Percentiles rank a stretch among this genome's conserved stretches.
Evolutionary conservation across 2,329 filamentous ascomycete genomes (phyloP).

Genomic region (Pseudofabraea citricarpa): DNA sequence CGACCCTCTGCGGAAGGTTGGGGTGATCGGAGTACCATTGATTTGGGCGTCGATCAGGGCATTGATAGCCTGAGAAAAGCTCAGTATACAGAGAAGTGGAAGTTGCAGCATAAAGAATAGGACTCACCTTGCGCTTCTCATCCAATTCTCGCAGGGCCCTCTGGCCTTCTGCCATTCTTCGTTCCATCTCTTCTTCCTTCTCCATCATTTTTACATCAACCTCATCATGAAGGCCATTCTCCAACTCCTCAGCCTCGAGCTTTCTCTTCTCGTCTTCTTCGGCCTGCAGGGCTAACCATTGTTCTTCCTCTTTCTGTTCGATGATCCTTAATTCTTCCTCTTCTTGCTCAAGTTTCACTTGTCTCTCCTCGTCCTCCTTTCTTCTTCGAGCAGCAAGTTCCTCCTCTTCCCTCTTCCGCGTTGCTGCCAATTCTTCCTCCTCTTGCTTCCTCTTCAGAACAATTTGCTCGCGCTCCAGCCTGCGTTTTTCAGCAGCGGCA

Average conservation of each 20-base stretch:
- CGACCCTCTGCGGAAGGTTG: slow-evolving; percentile 15
- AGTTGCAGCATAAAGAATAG: neutral
- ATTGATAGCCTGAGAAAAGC: slow-evolving; percentile 18
- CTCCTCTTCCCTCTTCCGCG: slow-evolving; percentile 6
- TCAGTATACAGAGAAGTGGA: neutral
- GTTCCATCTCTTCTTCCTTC: slow-evolving; percentile 24
- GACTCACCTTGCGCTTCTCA: slow-evolving; percentile 19
- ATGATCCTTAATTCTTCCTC: slow-evolving; percentile 8
- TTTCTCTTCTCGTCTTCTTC: slow-evolving; percentile 17
- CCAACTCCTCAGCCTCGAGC: slow-evolving; percentile 12
- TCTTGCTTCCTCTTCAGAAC: slow-evolving; percentile 4
- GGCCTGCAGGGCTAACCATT: slow-evolving; percentile 10
- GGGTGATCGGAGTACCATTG: slow-evolving; percentile 18
- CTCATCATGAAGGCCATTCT: slow-evolving; percentile 12
- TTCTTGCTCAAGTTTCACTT: slow-evolving; percentile 3
- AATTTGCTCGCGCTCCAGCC: neutral
- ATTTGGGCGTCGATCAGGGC: slow-evolving; percentile 21
- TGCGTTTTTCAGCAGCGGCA: neutral
- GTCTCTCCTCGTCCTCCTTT: slow-evolving; percentile 5
- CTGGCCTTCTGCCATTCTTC: slow-evolving; percentile 18
- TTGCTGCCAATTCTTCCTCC: slow-evolving; percentile 1
- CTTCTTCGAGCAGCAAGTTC: slow-evolving; percentile 4
- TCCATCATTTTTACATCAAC: slow-evolving; percentile 20
- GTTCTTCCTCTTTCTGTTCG: slow-evolving; percentile 8
- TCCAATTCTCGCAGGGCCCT: slow-evolving; percentile 17